phyloP scores from a whole-genome alignment of 2,329 filamentous ascomycete species.

The Cladorrhinum sp. region DNA sequence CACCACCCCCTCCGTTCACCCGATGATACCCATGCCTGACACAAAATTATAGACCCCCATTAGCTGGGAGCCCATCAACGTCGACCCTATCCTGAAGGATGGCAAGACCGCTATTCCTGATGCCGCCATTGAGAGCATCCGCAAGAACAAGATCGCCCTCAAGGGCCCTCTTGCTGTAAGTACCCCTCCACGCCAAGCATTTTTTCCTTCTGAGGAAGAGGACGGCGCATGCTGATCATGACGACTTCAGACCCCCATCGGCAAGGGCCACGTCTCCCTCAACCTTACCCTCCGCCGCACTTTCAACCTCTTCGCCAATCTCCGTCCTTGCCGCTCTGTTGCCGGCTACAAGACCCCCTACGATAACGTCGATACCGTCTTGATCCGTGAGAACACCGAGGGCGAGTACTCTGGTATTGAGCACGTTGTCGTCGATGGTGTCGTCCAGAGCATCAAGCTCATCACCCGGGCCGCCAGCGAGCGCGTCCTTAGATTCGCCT shows the following conservation, averaged over 20 bases:
- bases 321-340: conserved; percentile 95
- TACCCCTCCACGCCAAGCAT: conserved; percentile 21
- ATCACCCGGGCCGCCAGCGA: conserved; percentile 94
- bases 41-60: conserved; percentile 66
- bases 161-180: conserved; percentile 95
- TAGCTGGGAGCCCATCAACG: conserved; percentile 95
- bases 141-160: conserved; percentile 93
- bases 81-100: conserved; percentile 88
- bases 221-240: conserved; percentile 19
- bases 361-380: conserved; percentile 91
- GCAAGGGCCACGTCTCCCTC: conserved; percentile 98
- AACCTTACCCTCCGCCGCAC: conserved; percentile 98
- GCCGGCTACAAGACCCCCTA: conserved; percentile 98
- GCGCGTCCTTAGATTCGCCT: conserved; percentile 93
- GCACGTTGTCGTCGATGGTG: conserved; percentile 95
- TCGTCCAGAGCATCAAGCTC: conserved; percentile 99
- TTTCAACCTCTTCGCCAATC: conserved; percentile 99
- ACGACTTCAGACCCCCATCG: conserved; percentile 72
- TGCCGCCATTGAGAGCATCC: conserved; percentile 87
- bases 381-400: conserved; percentile 99
- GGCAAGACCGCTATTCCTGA: conserved; percentile 95
- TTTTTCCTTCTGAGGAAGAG: neutral
- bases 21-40: conserved; percentile 19
- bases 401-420: conserved; percentile 99
- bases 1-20: conserved; percentile 31